Conservation (phyloP, 2,329 filamentous ascomycete species). For the Fusarium scirpi region DNA sequence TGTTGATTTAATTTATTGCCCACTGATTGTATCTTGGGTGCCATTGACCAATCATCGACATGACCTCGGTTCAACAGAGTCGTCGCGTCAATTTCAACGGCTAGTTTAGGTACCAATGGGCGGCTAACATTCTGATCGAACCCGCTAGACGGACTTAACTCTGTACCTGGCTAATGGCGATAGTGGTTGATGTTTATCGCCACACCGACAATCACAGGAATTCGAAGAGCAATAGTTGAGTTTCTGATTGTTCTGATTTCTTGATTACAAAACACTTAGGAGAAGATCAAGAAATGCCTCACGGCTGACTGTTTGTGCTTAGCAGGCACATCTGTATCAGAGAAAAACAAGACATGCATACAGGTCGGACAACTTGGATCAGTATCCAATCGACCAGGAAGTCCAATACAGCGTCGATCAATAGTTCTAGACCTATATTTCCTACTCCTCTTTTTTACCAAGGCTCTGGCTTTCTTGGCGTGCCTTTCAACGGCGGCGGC, state of each 20-base stretch:
- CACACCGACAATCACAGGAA: constrained; percentile 3
- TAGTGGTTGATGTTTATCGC: constrained; percentile 28
- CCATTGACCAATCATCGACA: constrained; percentile 13
- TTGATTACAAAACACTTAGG: not conserved
- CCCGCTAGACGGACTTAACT: constrained; percentile 10
- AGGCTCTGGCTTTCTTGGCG: constrained; percentile 19
- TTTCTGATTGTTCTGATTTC: not conserved
- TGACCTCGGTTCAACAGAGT: not conserved
- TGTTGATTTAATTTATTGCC: constrained; percentile 2
- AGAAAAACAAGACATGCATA: constrained; percentile 6
- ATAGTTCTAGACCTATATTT: constrained; percentile 37
- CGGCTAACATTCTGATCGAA: constrained; percentile 3
- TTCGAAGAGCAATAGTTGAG: not conserved
- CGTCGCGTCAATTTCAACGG: constrained; percentile 1
- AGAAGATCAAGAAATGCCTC: not conserved
- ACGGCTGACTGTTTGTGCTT: not conserved
- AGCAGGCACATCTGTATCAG: not conserved
- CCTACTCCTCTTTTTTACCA: constrained; percentile 4
- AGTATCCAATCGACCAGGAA: constrained; percentile 14
- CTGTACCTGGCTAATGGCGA: constrained; percentile 29
- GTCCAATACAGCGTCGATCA: constrained; percentile 30
- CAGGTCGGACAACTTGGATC: constrained; percentile 7
- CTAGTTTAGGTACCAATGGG: constrained; percentile 17
- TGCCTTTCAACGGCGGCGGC: constrained; percentile 12
- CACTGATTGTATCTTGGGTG: not conserved